Base-by-base conservation (phyloP, 2,329 filamentous ascomycete genomes). In the Cadophora sp. region DNA sequence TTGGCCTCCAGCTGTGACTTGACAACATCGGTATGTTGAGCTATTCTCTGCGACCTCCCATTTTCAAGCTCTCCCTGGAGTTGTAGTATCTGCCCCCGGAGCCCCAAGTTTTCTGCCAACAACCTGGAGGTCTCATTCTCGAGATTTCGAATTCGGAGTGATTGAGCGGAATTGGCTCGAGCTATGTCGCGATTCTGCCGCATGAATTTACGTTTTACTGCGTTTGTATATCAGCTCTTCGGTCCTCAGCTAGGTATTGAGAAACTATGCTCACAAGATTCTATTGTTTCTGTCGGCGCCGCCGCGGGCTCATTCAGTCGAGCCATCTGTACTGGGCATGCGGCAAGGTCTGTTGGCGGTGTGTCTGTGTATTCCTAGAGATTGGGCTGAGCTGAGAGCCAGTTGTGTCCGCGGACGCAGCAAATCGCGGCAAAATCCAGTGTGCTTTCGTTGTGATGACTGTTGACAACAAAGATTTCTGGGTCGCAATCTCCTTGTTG, bases 161-260 rank as follows among this genome's bases (percentile, higher is more conserved):
- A 91, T 78, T 94, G 91, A 60, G 86, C 85, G 27, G 92, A 93
- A 80, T 96, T 96, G 74, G 85, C 87, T 77, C 89, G 89, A 70
- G 92, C 92, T 70, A 96, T 90, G 75, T 96, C 92, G 79, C 91
- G 87, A 77, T 96, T 96, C 78, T 96, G 93, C 64, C 92, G 87
- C 74, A 94, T 83, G 76, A 94, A 93, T 77, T 91, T 89, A 75
- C 90, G 87, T 77, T 92, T 91, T 67, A 95, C 91, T 94, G 73
- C 60, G 64, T 51, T 24, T 41, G 8, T 56, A 50, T 62, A 33
- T 70, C n/a, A 70, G 64, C 58, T 24, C 39, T n/a, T 27, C 30
- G 20, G 33, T 8, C 22, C n/a, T 24, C 20, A 30, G 9, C 22
- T n/a, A 16, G 47, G 41, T 24, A 16, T 48, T 27, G 11, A 20